Evolutionary conservation across 345 rosid species (phyloP).

Genomic region (Ailanthus altissimus): DNA sequence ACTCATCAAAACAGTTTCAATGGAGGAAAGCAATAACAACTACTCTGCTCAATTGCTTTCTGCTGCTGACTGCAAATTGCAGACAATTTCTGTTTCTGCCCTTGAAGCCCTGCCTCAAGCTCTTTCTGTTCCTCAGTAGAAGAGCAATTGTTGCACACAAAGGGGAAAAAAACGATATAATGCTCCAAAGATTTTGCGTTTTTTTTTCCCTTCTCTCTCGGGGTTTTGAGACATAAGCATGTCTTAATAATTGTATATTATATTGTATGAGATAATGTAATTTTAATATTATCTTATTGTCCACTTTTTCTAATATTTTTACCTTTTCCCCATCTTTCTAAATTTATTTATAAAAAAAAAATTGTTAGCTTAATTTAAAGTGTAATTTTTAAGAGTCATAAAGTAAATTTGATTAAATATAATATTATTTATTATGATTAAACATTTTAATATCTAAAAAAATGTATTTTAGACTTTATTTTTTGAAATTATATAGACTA

Average conservation of each 20-base stretch:
- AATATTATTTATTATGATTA: too few species aligned
- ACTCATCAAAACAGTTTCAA: slow-evolving; percentile 29
- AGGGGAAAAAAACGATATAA: too few species aligned
- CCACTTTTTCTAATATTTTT: background rate
- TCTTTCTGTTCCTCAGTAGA: slow-evolving; percentile 38
- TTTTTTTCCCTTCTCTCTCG: background rate
- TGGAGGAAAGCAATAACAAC: slow-evolving; percentile 18
- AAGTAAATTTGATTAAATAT: too few species aligned
- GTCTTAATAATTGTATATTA: background rate
- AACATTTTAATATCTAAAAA: too few species aligned
- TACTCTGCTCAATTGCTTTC: slow-evolving; percentile 28
- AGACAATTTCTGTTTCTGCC: slow-evolving; percentile 34
- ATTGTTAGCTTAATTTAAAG: too few species aligned
- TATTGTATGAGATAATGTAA: background rate
- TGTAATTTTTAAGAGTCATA: too few species aligned
- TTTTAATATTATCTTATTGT: background rate
- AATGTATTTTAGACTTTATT: too few species aligned
- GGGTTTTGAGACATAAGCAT: background rate
- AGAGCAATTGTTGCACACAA: background rate
- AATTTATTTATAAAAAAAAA: too few species aligned
- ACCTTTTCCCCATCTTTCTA: background rate
- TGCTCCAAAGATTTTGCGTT: background rate
- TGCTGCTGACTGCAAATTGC: slow-evolving; percentile 53
- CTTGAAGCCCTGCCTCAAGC: slow-evolving; percentile 40
- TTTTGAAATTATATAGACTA: too few species aligned